phyloP scores from a whole-genome alignment of 768 basidiomycete genomes.

The Pisolithus albus region DNA sequence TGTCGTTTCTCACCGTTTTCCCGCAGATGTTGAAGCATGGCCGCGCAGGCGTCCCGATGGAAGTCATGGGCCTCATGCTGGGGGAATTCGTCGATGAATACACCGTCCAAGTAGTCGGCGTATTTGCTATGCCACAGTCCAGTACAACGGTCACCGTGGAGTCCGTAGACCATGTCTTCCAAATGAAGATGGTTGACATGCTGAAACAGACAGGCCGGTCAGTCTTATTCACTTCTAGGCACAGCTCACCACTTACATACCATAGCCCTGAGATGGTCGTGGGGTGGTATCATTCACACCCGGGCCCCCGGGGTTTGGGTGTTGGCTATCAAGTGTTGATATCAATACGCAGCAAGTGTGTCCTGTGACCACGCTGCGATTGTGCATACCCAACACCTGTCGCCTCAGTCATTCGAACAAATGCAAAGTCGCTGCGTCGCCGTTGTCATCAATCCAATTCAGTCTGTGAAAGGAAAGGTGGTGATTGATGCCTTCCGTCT shows the following conservation, averaged over 20 bases:
- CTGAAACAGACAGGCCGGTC: constrained; percentile 97
- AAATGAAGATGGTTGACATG: constrained; percentile 98
- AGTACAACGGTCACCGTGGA: constrained; percentile 97
- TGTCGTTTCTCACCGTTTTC: constrained; percentile 2
- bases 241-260: background rate
- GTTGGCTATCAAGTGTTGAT: constrained; percentile 98
- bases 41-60: constrained; percentile 97
- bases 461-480: constrained; percentile 97
- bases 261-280: constrained; percentile 92
- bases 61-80: constrained; percentile 98
- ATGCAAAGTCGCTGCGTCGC: constrained; percentile 91
- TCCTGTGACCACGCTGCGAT: constrained; percentile 3
- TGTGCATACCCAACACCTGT: constrained; percentile 10
- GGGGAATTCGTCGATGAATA: constrained; percentile 99
- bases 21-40: constrained; percentile 97
- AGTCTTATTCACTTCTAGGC: constrained; percentile 21
- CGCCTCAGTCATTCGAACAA: constrained; percentile 84
- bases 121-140: constrained; percentile 98
- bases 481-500: constrained; percentile 99
- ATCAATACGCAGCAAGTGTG: constrained; percentile 96
- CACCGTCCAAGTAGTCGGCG: constrained; percentile 89
- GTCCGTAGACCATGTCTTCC: constrained; percentile 98
- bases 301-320: constrained; percentile 99
- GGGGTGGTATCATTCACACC: constrained; percentile 99
- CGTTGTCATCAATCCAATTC: constrained; percentile 97